These are phyloP conservation scores for Paracamarosporium sp. DNA, from an alignment of 2,329 filamentous ascomycete genomes.

Conservation along the genomic window DNA sequence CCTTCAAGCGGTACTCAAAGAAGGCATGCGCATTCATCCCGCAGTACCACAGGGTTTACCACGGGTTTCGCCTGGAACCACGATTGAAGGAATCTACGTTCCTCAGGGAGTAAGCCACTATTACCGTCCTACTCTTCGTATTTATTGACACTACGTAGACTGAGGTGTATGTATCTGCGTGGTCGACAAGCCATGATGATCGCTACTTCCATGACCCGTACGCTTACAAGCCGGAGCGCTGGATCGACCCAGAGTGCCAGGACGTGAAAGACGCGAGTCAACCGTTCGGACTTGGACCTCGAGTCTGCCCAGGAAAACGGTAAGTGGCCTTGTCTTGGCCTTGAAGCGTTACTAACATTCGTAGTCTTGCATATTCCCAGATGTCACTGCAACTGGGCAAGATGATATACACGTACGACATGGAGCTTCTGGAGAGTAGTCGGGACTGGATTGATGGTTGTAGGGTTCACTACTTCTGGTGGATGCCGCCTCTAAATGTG, in stretches of 20 bases:
- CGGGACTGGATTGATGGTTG: conserved; percentile 4
- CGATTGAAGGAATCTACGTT: conserved; percentile 18
- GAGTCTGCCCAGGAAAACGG: conserved; percentile 24
- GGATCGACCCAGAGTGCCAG: conserved; percentile 18
- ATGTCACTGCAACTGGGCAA: conserved; percentile 45
- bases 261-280: conserved; percentile 19
- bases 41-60: neutral
- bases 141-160: neutral
- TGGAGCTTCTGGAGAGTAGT: conserved; percentile 30
- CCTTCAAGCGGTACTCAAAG: conserved; percentile 25
- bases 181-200: conserved; percentile 35
- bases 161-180: conserved; percentile 3
- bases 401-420: conserved; percentile 47
- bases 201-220: conserved; percentile 31
- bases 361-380: conserved; percentile 30
- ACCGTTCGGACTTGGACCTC: conserved; percentile 27
- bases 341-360: neutral
- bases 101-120: conserved; percentile 9
- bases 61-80: conserved; percentile 14
- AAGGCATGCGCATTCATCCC: conserved; percentile 25
- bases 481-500: conserved; percentile 3
- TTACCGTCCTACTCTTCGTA: conserved; percentile 6
- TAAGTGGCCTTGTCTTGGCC: neutral
- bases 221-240: conserved; percentile 35
- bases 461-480: conserved; percentile 8